Conservation (phyloP, 2,329 filamentous ascomycete genomes). For the Rhynchosporium secalis region DNA sequence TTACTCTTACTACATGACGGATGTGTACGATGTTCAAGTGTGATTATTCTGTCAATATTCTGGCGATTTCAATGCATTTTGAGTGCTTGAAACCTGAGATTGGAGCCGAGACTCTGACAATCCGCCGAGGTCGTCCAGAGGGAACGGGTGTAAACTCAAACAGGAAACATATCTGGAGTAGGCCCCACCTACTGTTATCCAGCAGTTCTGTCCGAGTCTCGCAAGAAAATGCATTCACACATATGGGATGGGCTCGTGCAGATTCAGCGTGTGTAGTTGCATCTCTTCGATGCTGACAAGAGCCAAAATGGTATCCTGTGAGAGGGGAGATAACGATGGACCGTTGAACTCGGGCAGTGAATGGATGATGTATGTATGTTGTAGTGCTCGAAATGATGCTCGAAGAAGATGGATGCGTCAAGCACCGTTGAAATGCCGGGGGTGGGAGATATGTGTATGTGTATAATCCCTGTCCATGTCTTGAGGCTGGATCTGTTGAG, state of each 20-base stretch:
- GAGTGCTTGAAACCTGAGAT: constrained; percentile 16
- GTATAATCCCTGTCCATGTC: too few species aligned
- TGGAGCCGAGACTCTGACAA: not conserved
- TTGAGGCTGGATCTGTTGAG: too few species aligned
- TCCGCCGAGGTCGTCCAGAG: constrained; percentile 11
- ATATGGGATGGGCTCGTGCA: constrained; percentile 10
- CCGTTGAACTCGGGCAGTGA: not conserved
- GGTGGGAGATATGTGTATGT: too few species aligned
- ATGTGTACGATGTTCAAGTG: not conserved
- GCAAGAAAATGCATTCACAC: not conserved
- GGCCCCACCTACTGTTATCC: constrained; percentile 8
- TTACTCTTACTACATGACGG: constrained; percentile 1
- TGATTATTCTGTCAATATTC: not conserved
- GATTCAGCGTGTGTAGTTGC: constrained; percentile 1
- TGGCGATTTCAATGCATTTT: constrained; percentile 10
- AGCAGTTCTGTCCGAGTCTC: constrained; percentile 4
- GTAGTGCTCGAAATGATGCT: not conserved
- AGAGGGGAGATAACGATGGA: not conserved
- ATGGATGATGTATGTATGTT: constrained; percentile 4
- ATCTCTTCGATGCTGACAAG: not conserved
- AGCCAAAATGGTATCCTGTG: constrained; percentile 9
- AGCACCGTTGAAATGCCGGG: too few species aligned
- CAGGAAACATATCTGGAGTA: constrained; percentile 14
- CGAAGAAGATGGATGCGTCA: too few species aligned
- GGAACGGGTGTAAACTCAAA: constrained; percentile 22